Percentiles rank a stretch among this genome's conserved stretches.
These are phyloP conservation scores for Trichosporon coremiiforme DNA, from an alignment of 1,284 basidiomycete genomes.

Conservation along the genomic window DNA sequence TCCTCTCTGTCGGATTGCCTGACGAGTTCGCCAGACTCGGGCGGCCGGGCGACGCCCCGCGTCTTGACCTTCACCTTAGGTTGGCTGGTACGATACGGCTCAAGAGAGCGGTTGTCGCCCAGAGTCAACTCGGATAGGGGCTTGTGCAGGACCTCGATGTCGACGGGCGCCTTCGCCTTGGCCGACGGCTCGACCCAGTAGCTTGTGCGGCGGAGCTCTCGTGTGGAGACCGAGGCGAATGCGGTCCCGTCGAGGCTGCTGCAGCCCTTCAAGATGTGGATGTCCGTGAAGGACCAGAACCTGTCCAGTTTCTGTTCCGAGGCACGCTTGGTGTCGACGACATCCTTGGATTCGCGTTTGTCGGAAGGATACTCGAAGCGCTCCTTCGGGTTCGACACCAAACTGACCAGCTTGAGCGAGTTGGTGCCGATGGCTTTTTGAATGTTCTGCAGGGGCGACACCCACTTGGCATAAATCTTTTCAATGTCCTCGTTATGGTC, in stretches of 20 bases:
- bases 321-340: constrained; percentile 2
- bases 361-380: constrained; percentile 21
- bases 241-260: background rate
- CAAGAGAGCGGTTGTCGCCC: background rate
- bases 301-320: constrained; percentile 16
- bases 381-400: background rate
- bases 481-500: background rate
- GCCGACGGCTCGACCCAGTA: constrained; percentile 15
- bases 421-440: background rate
- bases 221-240: background rate
- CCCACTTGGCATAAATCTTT: background rate
- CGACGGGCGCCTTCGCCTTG: background rate
- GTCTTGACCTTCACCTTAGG: constrained; percentile 20
- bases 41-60: constrained; percentile 10
- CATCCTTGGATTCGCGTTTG: constrained; percentile 12
- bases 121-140: background rate
- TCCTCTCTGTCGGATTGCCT: background rate
- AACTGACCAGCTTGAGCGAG: background rate
- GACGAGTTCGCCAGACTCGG: background rate
- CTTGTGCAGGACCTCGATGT: background rate
- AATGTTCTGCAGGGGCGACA: background rate
- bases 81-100: background rate
- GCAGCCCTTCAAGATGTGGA: background rate
- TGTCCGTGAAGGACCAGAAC: constrained; percentile 10
- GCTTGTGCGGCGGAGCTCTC: constrained; percentile 5